Conservation (phyloP, 805 yeast species). For the Nakazawaea wickerhamii region DNA sequence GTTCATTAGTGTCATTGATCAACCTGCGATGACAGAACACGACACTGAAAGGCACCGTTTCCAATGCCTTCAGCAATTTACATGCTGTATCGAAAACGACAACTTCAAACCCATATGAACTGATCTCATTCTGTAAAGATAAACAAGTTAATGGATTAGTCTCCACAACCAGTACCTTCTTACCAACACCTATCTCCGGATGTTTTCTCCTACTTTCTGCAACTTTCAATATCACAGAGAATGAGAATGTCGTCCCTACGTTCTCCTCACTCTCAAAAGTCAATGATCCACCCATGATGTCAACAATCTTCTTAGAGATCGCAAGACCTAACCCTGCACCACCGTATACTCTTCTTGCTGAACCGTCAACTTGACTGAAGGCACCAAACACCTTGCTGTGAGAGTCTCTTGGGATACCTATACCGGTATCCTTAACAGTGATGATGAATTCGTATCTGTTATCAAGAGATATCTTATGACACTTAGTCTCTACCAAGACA, state of each 20-base stretch:
- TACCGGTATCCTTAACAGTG: slow-evolving; percentile 45
- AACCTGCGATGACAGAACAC: slow-evolving; percentile 6
- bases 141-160: slow-evolving; percentile 25
- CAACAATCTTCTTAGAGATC: slow-evolving; percentile 41
- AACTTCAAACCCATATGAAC: slow-evolving; percentile 30
- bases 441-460: slow-evolving; percentile 34
- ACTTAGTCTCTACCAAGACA: slow-evolving; percentile 29
- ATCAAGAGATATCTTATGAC: slow-evolving; percentile 26
- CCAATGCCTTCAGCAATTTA: slow-evolving; percentile 13
- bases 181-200: slow-evolving; percentile 7
- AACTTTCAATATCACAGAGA: slow-evolving; percentile 29
- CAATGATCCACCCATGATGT: slow-evolving; percentile 43
- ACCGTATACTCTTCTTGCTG: slow-evolving; percentile 44
- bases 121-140: slow-evolving; percentile 29
- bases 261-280: slow-evolving; percentile 41
- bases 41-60: not conserved
- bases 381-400: slow-evolving; percentile 44
- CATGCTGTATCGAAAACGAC: slow-evolving; percentile 18
- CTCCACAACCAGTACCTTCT: slow-evolving; percentile 29
- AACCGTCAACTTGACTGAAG: slow-evolving; percentile 52
- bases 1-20: not conserved
- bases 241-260: slow-evolving; percentile 40
- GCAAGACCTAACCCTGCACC: slow-evolving; percentile 50
- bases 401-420: slow-evolving; percentile 43
- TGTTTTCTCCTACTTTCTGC: slow-evolving; percentile 21